These are phyloP conservation scores for Cyberlindnera misumaiensis DNA, from an alignment of 805 yeast species.

Conservation along the genomic window DNA sequence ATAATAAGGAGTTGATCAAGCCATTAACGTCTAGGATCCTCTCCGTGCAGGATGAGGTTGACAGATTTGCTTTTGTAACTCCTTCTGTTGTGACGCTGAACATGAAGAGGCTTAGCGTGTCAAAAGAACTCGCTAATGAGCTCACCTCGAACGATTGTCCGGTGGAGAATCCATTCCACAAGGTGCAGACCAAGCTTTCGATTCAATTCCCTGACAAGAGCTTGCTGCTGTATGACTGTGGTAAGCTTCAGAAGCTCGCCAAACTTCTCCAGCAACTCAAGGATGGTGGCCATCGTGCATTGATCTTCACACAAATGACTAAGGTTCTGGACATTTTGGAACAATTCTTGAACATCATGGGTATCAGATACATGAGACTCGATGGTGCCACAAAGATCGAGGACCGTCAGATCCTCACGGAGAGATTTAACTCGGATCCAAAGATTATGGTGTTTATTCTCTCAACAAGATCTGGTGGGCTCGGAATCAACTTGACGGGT, in stretches of 20 bases:
- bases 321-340: constrained; percentile 90
- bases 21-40: constrained; percentile 36
- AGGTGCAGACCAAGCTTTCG: constrained; percentile 76
- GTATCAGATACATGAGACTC: constrained; percentile 86
- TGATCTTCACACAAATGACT: constrained; percentile 97
- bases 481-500: constrained; percentile 95
- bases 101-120: constrained; percentile 47
- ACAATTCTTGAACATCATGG: constrained; percentile 88
- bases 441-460: constrained; percentile 85
- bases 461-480: constrained; percentile 95
- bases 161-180: constrained; percentile 56
- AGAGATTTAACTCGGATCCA: constrained; percentile 81
- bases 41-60: constrained; percentile 44
- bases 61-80: constrained; percentile 78
- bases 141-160: constrained; percentile 25
- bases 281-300: constrained; percentile 85
- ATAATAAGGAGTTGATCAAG: constrained; percentile 29
- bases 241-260: constrained; percentile 86
- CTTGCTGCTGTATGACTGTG: constrained; percentile 90
- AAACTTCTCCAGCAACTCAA: constrained; percentile 66
- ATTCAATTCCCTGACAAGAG: constrained; percentile 97
- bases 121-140: constrained; percentile 28
- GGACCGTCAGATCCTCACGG: constrained; percentile 91
- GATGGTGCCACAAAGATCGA: constrained; percentile 98
- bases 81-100: constrained; percentile 81